Base-by-base conservation (phyloP, 352 stramenopile species). In the Halophytophthora batemanensis region DNA sequence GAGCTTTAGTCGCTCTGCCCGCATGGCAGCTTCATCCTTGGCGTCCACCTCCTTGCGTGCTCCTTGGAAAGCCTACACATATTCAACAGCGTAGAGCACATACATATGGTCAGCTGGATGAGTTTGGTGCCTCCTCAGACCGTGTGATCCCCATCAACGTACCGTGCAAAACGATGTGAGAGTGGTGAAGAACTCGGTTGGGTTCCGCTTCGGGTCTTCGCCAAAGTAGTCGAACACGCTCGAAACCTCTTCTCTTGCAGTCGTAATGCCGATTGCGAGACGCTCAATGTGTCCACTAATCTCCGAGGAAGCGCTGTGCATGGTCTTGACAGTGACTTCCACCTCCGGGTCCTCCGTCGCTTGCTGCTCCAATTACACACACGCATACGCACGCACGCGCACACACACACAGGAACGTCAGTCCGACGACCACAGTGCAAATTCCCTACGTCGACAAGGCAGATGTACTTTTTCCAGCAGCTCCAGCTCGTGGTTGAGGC, bases 161-260 rank as follows among this genome's bases (percentile, higher is more conserved):
- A 85, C 71, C 55, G 57, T 55, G 53, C 80, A 94, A 61, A 94
- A 94, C 1, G 80, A 93, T 7, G 81, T 58, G n/a, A 94, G 71
- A 7, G 82, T 92, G 2, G 80, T 72, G 49, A 94, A 94, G 49
- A 94, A 91, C 14, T 86, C 71, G 6, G 68, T 84, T 6, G 77
- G 60, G 35, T 80, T 90, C 49, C 77, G 80, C 31, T 77, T 68
- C 12, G 81, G 80, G 48, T 94, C 82, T 62, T 94, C 82, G 17
- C 84, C 84, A 59, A 94, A 94, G 59, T 94, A 94, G 43, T 90
- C 78, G 3, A 94, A 64, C n/a, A 93, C 80, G 52, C 75, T 83
- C 19, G 64, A 63, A 19, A 94, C 76, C 39, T 91, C 66, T 21
- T 86, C 74, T 21, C 64, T 61, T 13, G 74, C 68, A 2, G 46